Base-by-base conservation (phyloP, 23 red algal species). In the Gracilaria domingensis region DNA sequence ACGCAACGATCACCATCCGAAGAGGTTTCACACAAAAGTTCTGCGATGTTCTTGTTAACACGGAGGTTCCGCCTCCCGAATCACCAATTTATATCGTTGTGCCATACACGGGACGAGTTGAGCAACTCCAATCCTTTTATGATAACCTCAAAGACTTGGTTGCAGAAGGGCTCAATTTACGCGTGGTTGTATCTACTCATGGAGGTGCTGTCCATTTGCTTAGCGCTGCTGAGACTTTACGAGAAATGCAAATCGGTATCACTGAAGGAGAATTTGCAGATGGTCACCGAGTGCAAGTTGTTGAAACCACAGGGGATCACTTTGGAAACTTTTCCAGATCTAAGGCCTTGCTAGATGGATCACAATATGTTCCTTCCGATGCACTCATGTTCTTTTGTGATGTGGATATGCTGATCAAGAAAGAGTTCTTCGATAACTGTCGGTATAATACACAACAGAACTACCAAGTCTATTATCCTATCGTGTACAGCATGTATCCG, bases 401-500 rank as follows among this genome's bases (percentile, higher is more conserved):
- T 34, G 87, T 91, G 17, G 87, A 91, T 72, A 82, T 91, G 75
- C 20, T 82, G 23, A 72, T 80, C 61, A 36, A 54, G n/a, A 74
- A 66, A 18, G 42, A 53, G 12, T 82, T 82, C 72, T 82, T 91
- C 55, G 73, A 91, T 39, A 73, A 80, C 35, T 91, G 87, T 58
- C 48, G 87, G 18, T 80, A 91, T 72, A 82, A 80, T 66, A 59
- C 87, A 30, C 61, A 71, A 5, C 73, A 56, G 16, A 82, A 82
- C 59, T 51, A 71, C 36, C 75, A 82, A 60, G 87, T 91, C 12
- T 80, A 82, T 35, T 91, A 82, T 48, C 87, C 87, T 9, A 75
- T 91, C 33, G 51, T 91, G 75, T 91, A 81, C 75, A 82, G 87
- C 26, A 50, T 91, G 28, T 91, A 91, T 20, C 87, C 87, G 12